Evolutionary conservation across 345 rosid species (phyloP), one percentile per base, ranked within the genome.

Genomic region (Mercurialis annua): DNA sequence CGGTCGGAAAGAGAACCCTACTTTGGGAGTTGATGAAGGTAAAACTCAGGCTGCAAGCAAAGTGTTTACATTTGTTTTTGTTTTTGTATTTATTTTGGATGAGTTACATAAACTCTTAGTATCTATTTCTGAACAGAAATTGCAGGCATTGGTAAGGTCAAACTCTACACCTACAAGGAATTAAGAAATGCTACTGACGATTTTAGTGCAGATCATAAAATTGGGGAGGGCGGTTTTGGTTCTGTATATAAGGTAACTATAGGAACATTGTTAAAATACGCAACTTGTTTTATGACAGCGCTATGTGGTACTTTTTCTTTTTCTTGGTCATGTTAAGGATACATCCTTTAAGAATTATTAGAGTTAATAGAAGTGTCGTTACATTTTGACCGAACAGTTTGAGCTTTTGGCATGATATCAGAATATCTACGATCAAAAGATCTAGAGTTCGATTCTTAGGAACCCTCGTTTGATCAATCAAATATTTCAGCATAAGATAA

Each of bases 201-300:
- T 81, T 94, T 94, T 73, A 82, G 83, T 70, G 69, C 70, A 0
- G 67, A 52, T 46, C 70, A 84, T 65, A 89, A 94, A 76, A 87
- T 94, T 73, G 99, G 99, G 38, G 99, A 89, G 79, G 99, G 99
- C 44, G 99, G 97, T 52, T 94, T 91, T 62, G 99, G 99, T 75
- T 82, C 87, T 66, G 99, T 94, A 30, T 92, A 85, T 72, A 87
- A 85, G 96, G 98, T 92, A 75, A 69, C 31, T 50, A 12, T 20
- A 61, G 44, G n/a, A 50, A 58, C 70, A 48, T 15, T 67, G 34
- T 56, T 78, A 31, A 34, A 38, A 65, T 58, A 6, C 34, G 33
- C 43, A 44, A 26, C 43, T 63, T 54, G 4, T 38, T 42, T 14
- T 52, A 11, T 42, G 1, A n/a, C 44, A 34, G 21, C 29, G 40